phyloP scores from a whole-genome alignment of 1,284 basidiomycete genomes.

The Thecaphora thlaspeos region DNA sequence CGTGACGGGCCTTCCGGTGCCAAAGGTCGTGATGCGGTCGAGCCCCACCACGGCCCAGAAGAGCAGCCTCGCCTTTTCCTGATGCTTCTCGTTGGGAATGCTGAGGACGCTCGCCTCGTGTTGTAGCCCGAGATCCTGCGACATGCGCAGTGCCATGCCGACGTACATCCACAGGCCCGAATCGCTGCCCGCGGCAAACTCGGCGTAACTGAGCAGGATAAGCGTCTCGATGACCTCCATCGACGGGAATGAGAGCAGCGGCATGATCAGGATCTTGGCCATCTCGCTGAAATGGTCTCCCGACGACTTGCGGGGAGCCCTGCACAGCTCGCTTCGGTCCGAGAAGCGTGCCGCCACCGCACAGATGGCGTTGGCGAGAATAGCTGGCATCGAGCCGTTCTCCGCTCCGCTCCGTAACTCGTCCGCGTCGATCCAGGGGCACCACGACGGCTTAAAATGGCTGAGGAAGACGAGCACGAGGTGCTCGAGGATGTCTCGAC shows the following conservation, averaged over 20 bases:
- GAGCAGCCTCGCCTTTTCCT: slow-evolving; percentile 36
- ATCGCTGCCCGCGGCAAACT: slow-evolving; percentile 46
- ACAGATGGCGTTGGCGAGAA: slow-evolving; percentile 46
- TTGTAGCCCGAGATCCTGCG: slow-evolving; percentile 42
- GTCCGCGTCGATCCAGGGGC: slow-evolving; percentile 44
- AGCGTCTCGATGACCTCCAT: slow-evolving; percentile 48
- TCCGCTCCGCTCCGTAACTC: slow-evolving; percentile 30
- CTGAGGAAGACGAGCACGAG: slow-evolving; percentile 35
- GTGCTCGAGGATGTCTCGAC: slow-evolving; percentile 37
- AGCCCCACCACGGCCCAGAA: slow-evolving; percentile 45
- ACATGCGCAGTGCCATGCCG: slow-evolving; percentile 47
- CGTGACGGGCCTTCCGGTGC: slow-evolving; percentile 43
- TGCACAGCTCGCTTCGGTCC: slow-evolving; percentile 30
- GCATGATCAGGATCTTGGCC: slow-evolving; percentile 49
- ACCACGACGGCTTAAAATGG: slow-evolving; percentile 42
- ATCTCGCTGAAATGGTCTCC: slow-evolving; percentile 49
- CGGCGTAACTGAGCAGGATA: slow-evolving; percentile 41
- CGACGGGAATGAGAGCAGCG: slow-evolving; percentile 44
- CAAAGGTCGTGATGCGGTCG: slow-evolving; percentile 48
- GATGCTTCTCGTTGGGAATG: slow-evolving; percentile 37
- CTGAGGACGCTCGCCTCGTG: slow-evolving; percentile 43
- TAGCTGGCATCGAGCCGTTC: slow-evolving; percentile 40
- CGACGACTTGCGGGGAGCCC: slow-evolving; percentile 33
- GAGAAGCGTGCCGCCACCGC: slow-evolving; percentile 44
- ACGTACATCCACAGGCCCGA: slow-evolving; percentile 50